Evolutionary conservation across 2,329 filamentous ascomycete species (phyloP).

Genomic region (Ceratocystis lukuohia): DNA sequence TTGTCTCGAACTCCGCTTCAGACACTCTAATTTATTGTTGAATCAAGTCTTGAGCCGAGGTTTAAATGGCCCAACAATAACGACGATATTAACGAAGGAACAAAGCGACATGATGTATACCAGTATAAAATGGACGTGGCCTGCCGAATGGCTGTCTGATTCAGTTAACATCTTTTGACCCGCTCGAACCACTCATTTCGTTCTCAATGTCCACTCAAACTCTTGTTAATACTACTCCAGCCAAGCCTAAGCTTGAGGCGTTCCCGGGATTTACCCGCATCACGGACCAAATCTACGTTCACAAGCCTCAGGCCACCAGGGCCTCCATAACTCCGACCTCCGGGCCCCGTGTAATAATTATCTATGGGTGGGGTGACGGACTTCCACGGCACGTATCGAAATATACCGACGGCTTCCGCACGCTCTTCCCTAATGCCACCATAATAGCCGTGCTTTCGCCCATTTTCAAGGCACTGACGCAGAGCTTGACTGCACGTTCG

Average conservation of each 20-base stretch:
- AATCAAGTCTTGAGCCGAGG: not conserved
- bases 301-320: constrained; percentile 25
- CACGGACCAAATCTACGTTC: constrained; percentile 36
- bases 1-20: not conserved
- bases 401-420: constrained; percentile 39
- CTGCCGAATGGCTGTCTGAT: no score
- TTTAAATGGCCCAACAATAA: not conserved
- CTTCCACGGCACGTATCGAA: constrained; percentile 41
- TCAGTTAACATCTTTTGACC: no score
- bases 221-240: not conserved
- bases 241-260: constrained; percentile 21
- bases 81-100: not conserved
- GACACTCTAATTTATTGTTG: no score
- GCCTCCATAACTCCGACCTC: constrained; percentile 11
- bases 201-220: not conserved
- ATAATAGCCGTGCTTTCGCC: constrained; percentile 39
- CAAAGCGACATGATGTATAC: not conserved
- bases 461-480: constrained; percentile 33
- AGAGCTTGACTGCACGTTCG: constrained; percentile 32
- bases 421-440: constrained; percentile 37
- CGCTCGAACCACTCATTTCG: no score
- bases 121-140: not conserved
- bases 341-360: constrained; percentile 35
- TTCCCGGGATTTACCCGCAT: constrained; percentile 36
- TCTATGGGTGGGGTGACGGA: constrained; percentile 47